Conservation (phyloP, 345 rosid species). For the Populus alba region DNA sequence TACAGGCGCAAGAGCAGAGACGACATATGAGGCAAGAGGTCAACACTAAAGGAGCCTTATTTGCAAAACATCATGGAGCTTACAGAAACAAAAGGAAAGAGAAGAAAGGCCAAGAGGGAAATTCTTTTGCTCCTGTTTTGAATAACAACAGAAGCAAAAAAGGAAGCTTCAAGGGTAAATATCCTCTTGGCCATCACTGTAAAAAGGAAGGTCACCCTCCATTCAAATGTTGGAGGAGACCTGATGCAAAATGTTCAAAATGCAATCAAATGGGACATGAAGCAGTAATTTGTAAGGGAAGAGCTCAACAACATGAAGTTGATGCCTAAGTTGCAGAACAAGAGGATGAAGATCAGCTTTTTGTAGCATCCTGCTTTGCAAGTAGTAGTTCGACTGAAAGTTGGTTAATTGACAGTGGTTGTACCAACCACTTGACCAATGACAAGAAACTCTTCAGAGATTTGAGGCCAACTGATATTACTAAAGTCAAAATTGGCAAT, state of each 20-base stretch:
- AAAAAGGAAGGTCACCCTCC: background rate
- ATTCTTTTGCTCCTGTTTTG: background rate
- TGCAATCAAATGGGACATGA: background rate
- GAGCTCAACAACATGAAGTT: background rate
- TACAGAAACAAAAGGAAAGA: background rate
- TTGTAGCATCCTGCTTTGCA: background rate
- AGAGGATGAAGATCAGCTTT: background rate
- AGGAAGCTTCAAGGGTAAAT: background rate
- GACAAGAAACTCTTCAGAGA: background rate
- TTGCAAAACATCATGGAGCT: no score
- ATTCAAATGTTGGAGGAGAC: background rate
- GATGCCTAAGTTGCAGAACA: background rate
- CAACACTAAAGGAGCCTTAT: background rate
- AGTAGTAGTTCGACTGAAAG: background rate
- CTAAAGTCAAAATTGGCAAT: background rate
- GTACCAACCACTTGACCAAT: background rate
- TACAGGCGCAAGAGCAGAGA: background rate
- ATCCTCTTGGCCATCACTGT: background rate
- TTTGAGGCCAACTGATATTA: background rate
- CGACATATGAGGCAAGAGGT: background rate
- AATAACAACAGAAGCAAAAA: background rate
- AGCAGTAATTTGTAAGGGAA: background rate
- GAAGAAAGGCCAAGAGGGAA: background rate
- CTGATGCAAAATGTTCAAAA: background rate
- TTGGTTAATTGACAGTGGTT: background rate